A percentile compares a stretch with the other conserved stretches of the same genome.
phyloP scores from a whole-genome alignment of 129 eudicot species.

The Glebionis coronaria region DNA sequence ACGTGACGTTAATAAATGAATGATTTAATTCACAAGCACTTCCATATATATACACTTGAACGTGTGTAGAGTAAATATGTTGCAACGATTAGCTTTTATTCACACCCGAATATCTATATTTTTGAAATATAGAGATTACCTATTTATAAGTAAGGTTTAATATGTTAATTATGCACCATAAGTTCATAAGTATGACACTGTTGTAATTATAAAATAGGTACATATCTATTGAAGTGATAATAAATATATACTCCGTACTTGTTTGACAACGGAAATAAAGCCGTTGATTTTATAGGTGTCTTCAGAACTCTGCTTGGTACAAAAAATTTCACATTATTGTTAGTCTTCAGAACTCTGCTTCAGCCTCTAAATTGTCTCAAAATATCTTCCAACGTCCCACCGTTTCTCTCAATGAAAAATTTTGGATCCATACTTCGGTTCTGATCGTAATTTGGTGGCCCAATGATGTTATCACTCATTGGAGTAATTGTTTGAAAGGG shows the following conservation, averaged over 20 bases:
- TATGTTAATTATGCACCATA: too few relatives aligned
- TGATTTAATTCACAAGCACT: background rate
- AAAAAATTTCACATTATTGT: background rate
- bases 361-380: conserved; percentile 40
- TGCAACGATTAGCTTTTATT: too few relatives aligned
- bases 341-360: background rate
- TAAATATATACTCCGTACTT: too few relatives aligned
- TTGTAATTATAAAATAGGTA: too few relatives aligned
- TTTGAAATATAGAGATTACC: too few relatives aligned
- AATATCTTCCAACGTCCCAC: conserved; percentile 60
- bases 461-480: conserved; percentile 9
- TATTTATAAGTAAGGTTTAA: too few relatives aligned
- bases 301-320: background rate
- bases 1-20: background rate
- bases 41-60: background rate
- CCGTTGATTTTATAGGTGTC: background rate
- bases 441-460: conserved; percentile 21
- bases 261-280: background rate
- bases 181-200: too few relatives aligned
- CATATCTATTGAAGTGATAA: background rate
- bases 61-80: too few relatives aligned
- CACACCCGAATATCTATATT: too few relatives aligned
- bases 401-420: conserved; percentile 18
- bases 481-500: conserved; percentile 8
- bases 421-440: conserved; percentile 5